Evolutionary conservation across 192 early-diverging fungal genomes (phyloP).

Genomic region (Oehlia diaphana): DNA sequence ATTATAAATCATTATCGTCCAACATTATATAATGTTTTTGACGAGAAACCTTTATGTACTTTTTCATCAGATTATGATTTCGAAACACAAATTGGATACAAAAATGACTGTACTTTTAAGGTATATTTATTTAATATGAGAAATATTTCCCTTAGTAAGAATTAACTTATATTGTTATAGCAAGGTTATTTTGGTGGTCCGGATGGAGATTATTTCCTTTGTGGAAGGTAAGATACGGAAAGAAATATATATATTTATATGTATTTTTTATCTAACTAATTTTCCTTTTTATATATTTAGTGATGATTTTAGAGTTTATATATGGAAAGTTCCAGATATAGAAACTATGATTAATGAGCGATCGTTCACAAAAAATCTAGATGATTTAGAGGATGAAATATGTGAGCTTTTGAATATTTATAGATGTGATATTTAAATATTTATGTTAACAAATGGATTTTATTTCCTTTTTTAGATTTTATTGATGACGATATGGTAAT

Average conservation of each 20-base stretch:
- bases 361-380: background rate
- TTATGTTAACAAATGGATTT: background rate
- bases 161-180: background rate
- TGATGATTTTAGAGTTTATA: conserved; percentile 11
- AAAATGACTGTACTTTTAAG: background rate
- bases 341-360: background rate
- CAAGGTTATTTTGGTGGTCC: conserved; percentile 9
- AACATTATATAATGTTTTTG: background rate
- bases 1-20: background rate
- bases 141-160: background rate
- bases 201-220: background rate
- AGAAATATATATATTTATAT: background rate
- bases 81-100: background rate
- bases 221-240: background rate
- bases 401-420: background rate
- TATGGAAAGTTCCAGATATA: conserved; percentile 1
- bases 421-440: background rate
- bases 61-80: background rate
- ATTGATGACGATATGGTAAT: background rate
- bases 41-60: background rate
- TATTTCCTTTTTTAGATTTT: background rate
- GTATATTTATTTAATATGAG: background rate
- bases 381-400: background rate
- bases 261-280: no score
- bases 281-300: background rate